Base-by-base conservation (phyloP, 169 alveolate genomes). In the Perkinsus marinus region DNA sequence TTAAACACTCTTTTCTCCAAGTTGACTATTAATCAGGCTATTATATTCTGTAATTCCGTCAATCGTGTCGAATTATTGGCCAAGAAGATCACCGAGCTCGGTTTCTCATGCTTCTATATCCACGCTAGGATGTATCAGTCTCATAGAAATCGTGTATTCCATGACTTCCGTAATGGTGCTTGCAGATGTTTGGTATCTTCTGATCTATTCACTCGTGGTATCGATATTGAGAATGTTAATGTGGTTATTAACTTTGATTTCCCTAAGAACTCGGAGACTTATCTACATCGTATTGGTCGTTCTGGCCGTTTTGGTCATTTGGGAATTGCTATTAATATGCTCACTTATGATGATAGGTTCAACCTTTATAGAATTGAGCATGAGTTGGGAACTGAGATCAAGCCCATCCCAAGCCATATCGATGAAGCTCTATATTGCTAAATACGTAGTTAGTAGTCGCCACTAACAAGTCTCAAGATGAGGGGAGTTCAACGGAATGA, bases 201-300 rank as follows among this genome's bases (percentile, higher is more conserved):
- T 0, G 99, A 98, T 94, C 97, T 99, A 39, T 98, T 99, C 93
- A 99, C 99, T 26, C 96, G 99, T 92, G 99, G 99, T 91, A 98
- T 99, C 90, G 99, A 98, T 94, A 98, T 98, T 92, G 97, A 98
- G 92, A 96, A 99, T 39, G 99, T 98, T 79, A 98, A 98, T 95
- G 99, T 98, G n/a, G 99, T 99, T 43, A 98, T 98, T 91, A 98
- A 98, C 97, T 98, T 98, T 94, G 99, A 99, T 94, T 98, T 98
- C 97, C 99, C 99, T 6, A 98, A 98, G 90, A 57, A 91, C 90
- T 43, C 79, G 91, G 99, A 97, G 92, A 98, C 99, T 34, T 98
- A 98, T 92, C 93, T 98, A 39, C 99, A 98, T 93, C 96, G 99
- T 90, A 97, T 99, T 46, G 99, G 99, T 46, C 97, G 99, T 92